Percentiles rank a stretch among this genome's conserved stretches.
These are phyloP conservation scores for Nitzschia sp. DNA, from an alignment of 108 stramenopile genomes.

Conservation along the genomic window DNA sequence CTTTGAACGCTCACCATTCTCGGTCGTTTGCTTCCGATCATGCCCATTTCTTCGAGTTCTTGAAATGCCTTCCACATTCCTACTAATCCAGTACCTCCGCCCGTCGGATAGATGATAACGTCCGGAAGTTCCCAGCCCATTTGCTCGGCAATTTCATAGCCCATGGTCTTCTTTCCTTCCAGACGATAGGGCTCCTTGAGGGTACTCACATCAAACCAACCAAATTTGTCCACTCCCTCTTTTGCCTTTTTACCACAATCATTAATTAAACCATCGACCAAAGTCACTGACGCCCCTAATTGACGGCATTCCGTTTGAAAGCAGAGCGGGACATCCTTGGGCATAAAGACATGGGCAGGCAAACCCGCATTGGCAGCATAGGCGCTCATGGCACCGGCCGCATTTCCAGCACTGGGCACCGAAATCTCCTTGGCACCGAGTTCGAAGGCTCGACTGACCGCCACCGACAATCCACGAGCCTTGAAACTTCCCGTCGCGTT, in stretches of 20 bases:
- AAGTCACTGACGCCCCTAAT: slow-evolving; percentile 14
- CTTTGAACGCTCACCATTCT: slow-evolving; percentile 25
- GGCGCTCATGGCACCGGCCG: slow-evolving; percentile 21
- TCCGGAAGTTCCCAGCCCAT: slow-evolving; percentile 26
- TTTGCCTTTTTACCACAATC: slow-evolving; percentile 25
- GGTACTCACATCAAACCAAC: slow-evolving; percentile 25
- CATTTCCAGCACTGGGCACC: slow-evolving; percentile 26
- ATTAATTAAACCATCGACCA: slow-evolving; percentile 28
- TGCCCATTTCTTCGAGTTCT: slow-evolving; percentile 22
- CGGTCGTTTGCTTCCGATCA: slow-evolving; percentile 31
- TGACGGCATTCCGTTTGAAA: slow-evolving; percentile 10
- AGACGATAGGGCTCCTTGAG: slow-evolving; percentile 34
- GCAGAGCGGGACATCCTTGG: slow-evolving; percentile 16
- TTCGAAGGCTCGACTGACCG: slow-evolving; percentile 20
- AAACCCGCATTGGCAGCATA: slow-evolving; percentile 26
- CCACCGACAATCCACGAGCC: slow-evolving; percentile 29
- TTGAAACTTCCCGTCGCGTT: slow-evolving; percentile 35
- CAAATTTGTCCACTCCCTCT: slow-evolving; percentile 10
- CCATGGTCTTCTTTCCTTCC: slow-evolving; percentile 39
- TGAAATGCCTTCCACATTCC: slow-evolving; percentile 37
- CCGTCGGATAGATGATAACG: slow-evolving; percentile 33
- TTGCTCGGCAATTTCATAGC: slow-evolving; percentile 30
- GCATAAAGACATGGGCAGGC: slow-evolving; percentile 16
- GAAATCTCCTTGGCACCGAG: slow-evolving; percentile 23
- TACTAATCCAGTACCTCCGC: slow-evolving; percentile 34